Conservation (phyloP, 768 basidiomycete genomes). For the Termitomyces sp. region DNA sequence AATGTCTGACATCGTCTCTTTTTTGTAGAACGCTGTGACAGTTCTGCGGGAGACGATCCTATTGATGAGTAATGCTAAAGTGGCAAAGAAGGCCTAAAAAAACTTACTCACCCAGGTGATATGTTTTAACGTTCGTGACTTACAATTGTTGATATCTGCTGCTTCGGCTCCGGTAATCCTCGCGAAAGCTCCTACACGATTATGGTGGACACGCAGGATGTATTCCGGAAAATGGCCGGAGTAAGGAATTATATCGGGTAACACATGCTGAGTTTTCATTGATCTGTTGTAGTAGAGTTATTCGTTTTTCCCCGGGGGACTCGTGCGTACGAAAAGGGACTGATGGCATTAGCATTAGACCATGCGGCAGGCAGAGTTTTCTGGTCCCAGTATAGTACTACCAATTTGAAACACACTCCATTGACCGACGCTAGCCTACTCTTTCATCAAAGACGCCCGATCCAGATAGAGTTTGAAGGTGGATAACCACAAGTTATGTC, state of each 20-base stretch:
- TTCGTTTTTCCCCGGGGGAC: not conserved
- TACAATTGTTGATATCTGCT: not conserved
- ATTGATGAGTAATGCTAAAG: not conserved
- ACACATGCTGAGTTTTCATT: not conserved
- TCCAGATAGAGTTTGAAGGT: not conserved
- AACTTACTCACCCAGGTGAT: not conserved
- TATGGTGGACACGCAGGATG: not conserved
- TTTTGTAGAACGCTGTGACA: not conserved
- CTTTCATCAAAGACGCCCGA: not conserved
- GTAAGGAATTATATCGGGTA: conserved; percentile 12
- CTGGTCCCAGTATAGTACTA: not conserved
- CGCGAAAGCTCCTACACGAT: not conserved
- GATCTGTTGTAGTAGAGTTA: no score
- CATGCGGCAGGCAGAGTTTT: not conserved
- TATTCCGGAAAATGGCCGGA: conserved; percentile 16
- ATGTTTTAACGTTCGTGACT: not conserved
- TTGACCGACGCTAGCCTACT: not conserved
- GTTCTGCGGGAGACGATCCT: not conserved
- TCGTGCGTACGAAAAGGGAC: not conserved
- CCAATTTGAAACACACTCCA: not conserved
- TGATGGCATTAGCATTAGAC: not conserved
- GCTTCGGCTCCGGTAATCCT: not conserved
- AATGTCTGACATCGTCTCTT: not conserved
- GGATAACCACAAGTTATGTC: not conserved
- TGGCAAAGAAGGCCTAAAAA: not conserved